Conservation (phyloP, 257 asterid genomes). For the Solanum etuberosum region DNA sequence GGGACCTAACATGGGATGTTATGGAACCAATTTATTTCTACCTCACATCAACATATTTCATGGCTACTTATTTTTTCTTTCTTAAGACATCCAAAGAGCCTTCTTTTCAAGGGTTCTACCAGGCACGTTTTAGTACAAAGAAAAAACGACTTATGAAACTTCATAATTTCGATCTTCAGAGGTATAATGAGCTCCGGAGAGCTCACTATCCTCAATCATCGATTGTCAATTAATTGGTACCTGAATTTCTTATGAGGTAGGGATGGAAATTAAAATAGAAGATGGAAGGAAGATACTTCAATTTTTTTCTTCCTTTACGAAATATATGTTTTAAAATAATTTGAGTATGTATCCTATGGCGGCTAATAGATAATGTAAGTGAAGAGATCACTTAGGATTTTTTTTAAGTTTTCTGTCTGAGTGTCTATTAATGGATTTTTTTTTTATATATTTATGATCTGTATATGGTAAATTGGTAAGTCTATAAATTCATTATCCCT, state of each 20-base stretch:
- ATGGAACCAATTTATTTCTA: constrained; percentile 67
- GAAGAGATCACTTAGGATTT: not conserved
- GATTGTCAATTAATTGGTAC: not conserved
- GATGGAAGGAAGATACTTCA: not conserved
- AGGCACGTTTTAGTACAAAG: constrained; percentile 37
- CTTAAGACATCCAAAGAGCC: constrained; percentile 51
- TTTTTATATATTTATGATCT: not conserved
- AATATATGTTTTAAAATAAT: not conserved
- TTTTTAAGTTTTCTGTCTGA: not conserved
- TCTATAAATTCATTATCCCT: not conserved
- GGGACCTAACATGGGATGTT: constrained; percentile 74
- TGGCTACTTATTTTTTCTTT: constrained; percentile 43
- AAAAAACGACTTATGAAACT: constrained; percentile 46
- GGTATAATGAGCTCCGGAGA: constrained; percentile 26
- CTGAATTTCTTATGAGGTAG: not conserved
- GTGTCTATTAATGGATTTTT: not conserved
- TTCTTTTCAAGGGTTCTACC: constrained; percentile 42
- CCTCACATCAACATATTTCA: constrained; percentile 30
- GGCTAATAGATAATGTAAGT: not conserved
- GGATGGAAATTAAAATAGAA: not conserved
- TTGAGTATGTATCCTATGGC: not conserved
- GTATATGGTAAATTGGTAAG: not conserved
- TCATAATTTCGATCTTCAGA: constrained; percentile 29
- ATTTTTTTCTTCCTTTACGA: not conserved
- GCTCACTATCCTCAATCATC: not conserved